Conservation (phyloP, 371 early-diverging fungal genomes). For the Zychaea mexicana region DNA sequence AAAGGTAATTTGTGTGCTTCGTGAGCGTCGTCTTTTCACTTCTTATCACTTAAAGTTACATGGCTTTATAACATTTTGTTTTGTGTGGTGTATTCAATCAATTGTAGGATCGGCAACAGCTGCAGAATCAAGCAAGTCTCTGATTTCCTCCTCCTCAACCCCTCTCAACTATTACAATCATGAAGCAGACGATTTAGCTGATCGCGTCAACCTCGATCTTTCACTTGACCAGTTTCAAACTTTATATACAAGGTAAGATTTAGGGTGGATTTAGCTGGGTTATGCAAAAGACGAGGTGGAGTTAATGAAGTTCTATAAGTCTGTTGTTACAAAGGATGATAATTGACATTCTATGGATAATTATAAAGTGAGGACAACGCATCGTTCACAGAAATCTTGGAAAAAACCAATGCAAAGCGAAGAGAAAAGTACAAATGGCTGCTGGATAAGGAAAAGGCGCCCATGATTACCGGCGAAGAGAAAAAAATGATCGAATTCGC, state of each 20-base stretch:
- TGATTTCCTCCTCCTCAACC: too few species aligned
- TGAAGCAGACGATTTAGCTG: constrained; percentile 28
- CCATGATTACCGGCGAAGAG: background rate
- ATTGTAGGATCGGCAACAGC: background rate
- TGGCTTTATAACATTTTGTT: too few species aligned
- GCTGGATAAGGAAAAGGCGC: constrained; percentile 60
- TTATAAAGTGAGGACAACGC: constrained; percentile 89
- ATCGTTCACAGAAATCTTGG: constrained; percentile 71
- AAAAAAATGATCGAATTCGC: constrained; percentile 20
- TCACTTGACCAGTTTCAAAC: constrained; percentile 72
- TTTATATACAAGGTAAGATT: constrained; percentile 71
- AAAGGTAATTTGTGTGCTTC: too few species aligned
- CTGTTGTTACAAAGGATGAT: background rate
- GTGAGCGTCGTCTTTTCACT: too few species aligned
- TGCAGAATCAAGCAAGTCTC: background rate
- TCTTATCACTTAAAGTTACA: too few species aligned
- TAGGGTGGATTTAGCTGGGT: too few species aligned
- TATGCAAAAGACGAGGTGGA: too few species aligned
- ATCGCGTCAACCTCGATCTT: constrained; percentile 43
- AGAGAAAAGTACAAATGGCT: constrained; percentile 70
- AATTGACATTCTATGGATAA: background rate
- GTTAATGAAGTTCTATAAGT: too few species aligned
- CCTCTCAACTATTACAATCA: constrained; percentile 36
- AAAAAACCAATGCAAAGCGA: constrained; percentile 61
- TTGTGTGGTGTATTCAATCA: too few species aligned